Base-by-base conservation (phyloP, 2,329 filamentous ascomycete genomes). In the Fusarium sp. region DNA sequence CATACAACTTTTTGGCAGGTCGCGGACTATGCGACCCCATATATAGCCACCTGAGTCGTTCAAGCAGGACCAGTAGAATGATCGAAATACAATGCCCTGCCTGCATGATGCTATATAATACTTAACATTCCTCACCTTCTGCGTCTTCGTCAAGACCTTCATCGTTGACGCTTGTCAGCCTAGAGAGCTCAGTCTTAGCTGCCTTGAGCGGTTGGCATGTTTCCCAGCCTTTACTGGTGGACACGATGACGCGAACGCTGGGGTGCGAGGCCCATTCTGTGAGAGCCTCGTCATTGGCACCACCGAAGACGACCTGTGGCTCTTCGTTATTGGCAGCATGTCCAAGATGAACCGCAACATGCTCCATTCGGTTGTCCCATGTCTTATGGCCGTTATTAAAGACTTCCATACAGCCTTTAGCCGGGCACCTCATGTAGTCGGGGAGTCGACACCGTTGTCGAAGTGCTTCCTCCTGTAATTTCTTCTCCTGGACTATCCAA, bases 321-420 rank as follows among this genome's bases (percentile, higher is more conserved):
- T 77, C 75, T 33, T 73, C 50, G 12, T 68, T 68, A 6, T 62
- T 64, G 20, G 74, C 81, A 1, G 80, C 82, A 35, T 56, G 66
- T 46, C 96, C 93, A 44, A 95, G 84, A 77, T 98, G 94, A 61
- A 88, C 85, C 1, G 92, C 93, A 5, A 97, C 88, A 79, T 98
- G 94, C 78, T 98, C 94, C 89, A 97, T 93, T 24, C 92, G 85
- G 59, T 90, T 86, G 61, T 96, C 92, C 94, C 94, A 97, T 13
- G 88, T 88, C 8, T 83, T 85, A 1, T 76, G 64, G 0, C 91
- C 92, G 8, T 82, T 77, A 74, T 82, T 77, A 74, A 97, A 97
- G 2, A 77, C 76, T 13, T 60, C 50, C 3, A 68, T 74, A 77
- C 94, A 98, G 65, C 86, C 87, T 0, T 76, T 72, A 4, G 88